These are phyloP conservation scores for Globisporangium cylindrosporum DNA, from an alignment of 352 stramenopile genomes.

Conservation along the genomic window DNA sequence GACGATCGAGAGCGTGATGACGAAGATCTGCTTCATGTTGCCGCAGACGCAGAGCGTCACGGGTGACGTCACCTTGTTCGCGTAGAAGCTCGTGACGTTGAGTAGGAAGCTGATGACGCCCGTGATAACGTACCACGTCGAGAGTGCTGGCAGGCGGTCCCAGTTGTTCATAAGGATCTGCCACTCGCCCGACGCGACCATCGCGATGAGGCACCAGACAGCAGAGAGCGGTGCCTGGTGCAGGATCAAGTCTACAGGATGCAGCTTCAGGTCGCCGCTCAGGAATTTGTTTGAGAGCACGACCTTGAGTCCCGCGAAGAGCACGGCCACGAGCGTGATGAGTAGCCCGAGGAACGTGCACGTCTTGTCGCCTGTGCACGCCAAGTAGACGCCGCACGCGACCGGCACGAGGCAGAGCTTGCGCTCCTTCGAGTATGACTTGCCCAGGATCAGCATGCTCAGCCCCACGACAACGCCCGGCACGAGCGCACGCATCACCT, in stretches of 20 bases:
- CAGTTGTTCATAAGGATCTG: conserved; percentile 54
- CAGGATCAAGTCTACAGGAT: conserved; percentile 90
- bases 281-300: conserved; percentile 93
- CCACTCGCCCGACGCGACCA: conserved; percentile 80
- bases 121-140: conserved; percentile 82
- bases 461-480: conserved; percentile 76
- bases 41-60: conserved; percentile 92
- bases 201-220: conserved; percentile 84
- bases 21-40: conserved; percentile 94
- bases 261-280: conserved; percentile 91
- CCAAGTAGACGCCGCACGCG: conserved; percentile 79
- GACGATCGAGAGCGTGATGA: conserved; percentile 77
- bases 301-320: conserved; percentile 92
- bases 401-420: conserved; percentile 80
- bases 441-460: conserved; percentile 78
- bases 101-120: conserved; percentile 91
- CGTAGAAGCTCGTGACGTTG: conserved; percentile 93
- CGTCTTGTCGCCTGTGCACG: conserved; percentile 87
- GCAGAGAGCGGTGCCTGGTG: conserved; percentile 92
- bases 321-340: conserved; percentile 86
- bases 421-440: conserved; percentile 69
- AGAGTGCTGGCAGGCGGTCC: conserved; percentile 53
- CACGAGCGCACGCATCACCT: conserved; percentile 89
- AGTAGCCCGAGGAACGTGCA: conserved; percentile 86
- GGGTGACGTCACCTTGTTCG: conserved; percentile 94